Evolutionary conservation across 2,329 filamentous ascomycete genomes (phyloP).

Genomic region (Seiridium cupressi): DNA sequence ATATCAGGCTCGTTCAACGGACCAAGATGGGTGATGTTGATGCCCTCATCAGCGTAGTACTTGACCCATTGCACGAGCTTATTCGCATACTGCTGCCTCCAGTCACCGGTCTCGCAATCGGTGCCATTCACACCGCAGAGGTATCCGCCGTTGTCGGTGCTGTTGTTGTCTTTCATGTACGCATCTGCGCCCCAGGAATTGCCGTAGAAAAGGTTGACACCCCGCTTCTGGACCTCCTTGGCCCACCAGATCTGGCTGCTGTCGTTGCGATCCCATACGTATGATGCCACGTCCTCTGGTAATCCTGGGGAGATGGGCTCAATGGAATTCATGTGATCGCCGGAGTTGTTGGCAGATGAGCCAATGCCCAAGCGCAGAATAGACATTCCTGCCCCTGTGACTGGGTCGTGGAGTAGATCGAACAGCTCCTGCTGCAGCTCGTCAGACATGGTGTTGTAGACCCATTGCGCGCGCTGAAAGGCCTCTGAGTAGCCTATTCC

Average conservation of each 20-base stretch:
- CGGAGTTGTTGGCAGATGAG: constrained; percentile 10
- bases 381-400: constrained; percentile 31
- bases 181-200: constrained; percentile 41
- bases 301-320: constrained; percentile 35
- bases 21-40: constrained; percentile 24
- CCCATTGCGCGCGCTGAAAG: constrained; percentile 36
- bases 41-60: constrained; percentile 33
- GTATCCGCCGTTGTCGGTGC: constrained; percentile 32
- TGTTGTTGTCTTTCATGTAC: constrained; percentile 38
- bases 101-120: constrained; percentile 31
- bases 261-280: constrained; percentile 40
- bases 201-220: constrained; percentile 30
- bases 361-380: constrained; percentile 36
- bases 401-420: constrained; percentile 32
- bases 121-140: constrained; percentile 33
- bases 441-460: constrained; percentile 18
- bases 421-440: constrained; percentile 29
- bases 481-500: constrained; percentile 39
- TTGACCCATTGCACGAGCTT: constrained; percentile 40
- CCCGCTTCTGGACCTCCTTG: constrained; percentile 37
- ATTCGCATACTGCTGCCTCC: constrained; percentile 40
- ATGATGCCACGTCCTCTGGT: constrained; percentile 31
- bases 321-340: constrained; percentile 29
- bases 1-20: constrained; percentile 25
- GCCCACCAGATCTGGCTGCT: constrained; percentile 45